Conservation (phyloP, 768 basidiomycete genomes). For the Psilocybe subaeruginosa region DNA sequence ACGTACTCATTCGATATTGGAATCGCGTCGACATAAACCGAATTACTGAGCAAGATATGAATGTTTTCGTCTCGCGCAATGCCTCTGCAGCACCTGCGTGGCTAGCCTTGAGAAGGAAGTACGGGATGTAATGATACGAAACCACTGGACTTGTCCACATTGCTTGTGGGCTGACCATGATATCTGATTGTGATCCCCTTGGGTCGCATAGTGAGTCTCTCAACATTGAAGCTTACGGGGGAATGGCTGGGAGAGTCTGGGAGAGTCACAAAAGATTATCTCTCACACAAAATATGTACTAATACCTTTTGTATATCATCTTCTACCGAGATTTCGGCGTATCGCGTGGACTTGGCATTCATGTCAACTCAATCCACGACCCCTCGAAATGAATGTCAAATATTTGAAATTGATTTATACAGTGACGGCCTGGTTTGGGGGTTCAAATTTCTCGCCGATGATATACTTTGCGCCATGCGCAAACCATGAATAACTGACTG, state of each 20-base stretch:
- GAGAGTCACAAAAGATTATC: slow-evolving; percentile 18
- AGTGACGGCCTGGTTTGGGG: neutral
- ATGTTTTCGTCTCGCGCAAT: slow-evolving; percentile 65
- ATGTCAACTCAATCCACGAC: neutral
- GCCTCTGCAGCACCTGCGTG: slow-evolving; percentile 70
- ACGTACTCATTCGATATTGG: slow-evolving; percentile 75
- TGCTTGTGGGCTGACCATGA: neutral
- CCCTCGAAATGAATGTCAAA: neutral
- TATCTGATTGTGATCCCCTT: neutral
- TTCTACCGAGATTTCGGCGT: neutral
- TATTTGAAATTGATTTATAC: neutral
- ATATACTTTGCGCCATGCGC: neutral
- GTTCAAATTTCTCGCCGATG: neutral
- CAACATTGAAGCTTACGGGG: neutral
- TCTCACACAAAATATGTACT: slow-evolving; percentile 19
- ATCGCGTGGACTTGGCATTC: neutral
- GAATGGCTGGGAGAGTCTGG: slow-evolving; percentile 13
- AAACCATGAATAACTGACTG: neutral
- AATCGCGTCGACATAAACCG: slow-evolving; percentile 85
- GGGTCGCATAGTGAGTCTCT: slow-evolving; percentile 1
- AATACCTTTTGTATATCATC: slow-evolving; percentile 17
- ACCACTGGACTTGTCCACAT: neutral
- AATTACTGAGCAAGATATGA: slow-evolving; percentile 86
- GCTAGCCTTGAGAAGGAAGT: slow-evolving; percentile 75
- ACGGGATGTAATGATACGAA: slow-evolving; percentile 50